Evolutionary conservation across 2,329 filamentous ascomycete species (phyloP), one percentile per base, ranked within the genome.

Genomic region (Apiospora saccharicola): DNA sequence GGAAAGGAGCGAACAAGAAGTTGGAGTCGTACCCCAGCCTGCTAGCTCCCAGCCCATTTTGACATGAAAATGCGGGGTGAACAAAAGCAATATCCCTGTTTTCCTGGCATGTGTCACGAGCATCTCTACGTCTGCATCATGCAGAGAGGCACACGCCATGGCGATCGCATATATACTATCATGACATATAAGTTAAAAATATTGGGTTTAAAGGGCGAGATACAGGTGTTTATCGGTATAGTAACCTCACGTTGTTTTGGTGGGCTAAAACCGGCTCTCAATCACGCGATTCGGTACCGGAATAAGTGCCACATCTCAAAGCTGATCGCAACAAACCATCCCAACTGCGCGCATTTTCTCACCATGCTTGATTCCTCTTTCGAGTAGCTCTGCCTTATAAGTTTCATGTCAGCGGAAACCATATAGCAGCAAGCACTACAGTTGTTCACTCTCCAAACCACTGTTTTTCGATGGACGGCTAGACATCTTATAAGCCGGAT

Each of bases 41-140:
- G 26, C 30, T 30, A 61, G 57, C 34, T 34, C 57, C 49, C 53
- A 30, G 19, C 30, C 53, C 26, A 34, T 19, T 34, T 34, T 8
- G 14, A 57, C 10, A 64, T 64, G 57, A 41, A 64, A 64, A 64
- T 64, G 57, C 34, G 57, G 57, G 57, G 57, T 64, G 57, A 41
- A 24, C 34, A n/a, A 49, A 49, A 49, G 30, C 30, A 61, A n/a
- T 12, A 64, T 61, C 19, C 30, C 22, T 41, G 34, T 34, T 34
- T 34, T 19, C 51, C 16, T 22, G 26, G 51, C 51, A 30, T 57
- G 51, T 57, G 51, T 34, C 51, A 57, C 51, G 51, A 57, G 51
- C 51, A 57, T 22, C 5, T 57, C 51, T 57, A 37, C 53, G 19
- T 61, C 30, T 61, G 53, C 30, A 61, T 41, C 30, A 61, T 61